These are phyloP conservation scores for Cryphonectria naterciae DNA, from an alignment of 2,329 filamentous ascomycete genomes.

Conservation along the genomic window DNA sequence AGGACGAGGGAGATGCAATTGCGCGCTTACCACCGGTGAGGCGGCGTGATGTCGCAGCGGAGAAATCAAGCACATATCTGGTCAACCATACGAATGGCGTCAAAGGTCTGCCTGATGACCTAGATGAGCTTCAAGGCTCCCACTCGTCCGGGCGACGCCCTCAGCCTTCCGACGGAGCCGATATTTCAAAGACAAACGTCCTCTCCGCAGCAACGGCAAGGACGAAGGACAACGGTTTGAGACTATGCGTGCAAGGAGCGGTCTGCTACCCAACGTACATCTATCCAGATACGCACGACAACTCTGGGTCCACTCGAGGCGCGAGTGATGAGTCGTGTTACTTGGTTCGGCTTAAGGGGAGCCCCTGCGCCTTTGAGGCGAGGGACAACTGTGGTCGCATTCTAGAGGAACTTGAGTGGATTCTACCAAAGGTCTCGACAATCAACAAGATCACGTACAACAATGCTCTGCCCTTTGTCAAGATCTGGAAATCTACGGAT, in stretches of 20 bases:
- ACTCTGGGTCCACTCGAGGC: background rate
- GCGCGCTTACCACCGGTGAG: background rate
- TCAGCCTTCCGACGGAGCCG: background rate
- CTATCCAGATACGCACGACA: constrained; percentile 2
- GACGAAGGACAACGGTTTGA: background rate
- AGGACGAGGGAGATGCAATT: background rate
- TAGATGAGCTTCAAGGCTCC: background rate
- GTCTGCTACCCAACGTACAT: constrained; percentile 21
- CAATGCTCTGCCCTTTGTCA: constrained; percentile 6
- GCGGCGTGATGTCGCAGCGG: background rate
- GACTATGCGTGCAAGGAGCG: constrained; percentile 16
- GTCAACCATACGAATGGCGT: constrained; percentile 2
- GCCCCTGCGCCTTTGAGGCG: constrained; percentile 1
- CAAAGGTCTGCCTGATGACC: constrained; percentile 12
- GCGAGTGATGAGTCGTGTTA: constrained; percentile 9
- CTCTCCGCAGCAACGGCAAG: background rate
- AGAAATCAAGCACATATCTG: background rate
- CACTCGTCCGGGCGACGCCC: constrained; percentile 16
- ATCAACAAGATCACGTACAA: background rate
- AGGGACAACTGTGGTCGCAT: background rate
- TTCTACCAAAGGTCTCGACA: constrained; percentile 17
- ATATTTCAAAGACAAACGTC: constrained; percentile 18
- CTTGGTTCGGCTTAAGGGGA: background rate
- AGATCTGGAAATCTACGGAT: constrained; percentile 2
- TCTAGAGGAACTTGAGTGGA: constrained; percentile 20